Evolutionary conservation across 192 early-diverging fungal genomes (phyloP).

Genomic region (Coemansia umbellata): DNA sequence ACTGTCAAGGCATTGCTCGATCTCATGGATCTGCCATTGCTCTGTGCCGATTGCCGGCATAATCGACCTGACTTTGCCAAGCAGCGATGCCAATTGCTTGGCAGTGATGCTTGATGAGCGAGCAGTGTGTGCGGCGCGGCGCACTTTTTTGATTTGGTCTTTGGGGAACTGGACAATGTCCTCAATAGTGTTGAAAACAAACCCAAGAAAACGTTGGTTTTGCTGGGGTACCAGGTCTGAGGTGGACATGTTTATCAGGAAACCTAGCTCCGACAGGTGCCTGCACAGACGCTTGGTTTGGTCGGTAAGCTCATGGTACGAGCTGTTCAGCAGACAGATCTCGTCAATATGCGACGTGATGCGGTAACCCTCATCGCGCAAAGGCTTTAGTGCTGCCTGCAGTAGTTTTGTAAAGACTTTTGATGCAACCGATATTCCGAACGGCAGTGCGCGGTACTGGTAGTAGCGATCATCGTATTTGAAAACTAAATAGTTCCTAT

Average conservation of each 20-base stretch:
- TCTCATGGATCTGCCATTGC: conserved; percentile 22
- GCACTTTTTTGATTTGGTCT: conserved; percentile 49
- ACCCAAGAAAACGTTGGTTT: conserved; percentile 49
- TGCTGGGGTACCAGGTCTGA: conserved; percentile 49
- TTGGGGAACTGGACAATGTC: conserved; percentile 33
- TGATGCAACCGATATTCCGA: conserved; percentile 47
- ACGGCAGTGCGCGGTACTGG: conserved; percentile 47
- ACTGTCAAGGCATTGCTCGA: conserved; percentile 29
- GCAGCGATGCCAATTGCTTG: conserved; percentile 43
- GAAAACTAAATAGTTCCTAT: conserved; percentile 41
- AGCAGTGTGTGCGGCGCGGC: conserved; percentile 33
- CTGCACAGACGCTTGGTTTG: conserved; percentile 33
- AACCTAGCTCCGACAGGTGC: conserved; percentile 36
- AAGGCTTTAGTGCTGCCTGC: conserved; percentile 40
- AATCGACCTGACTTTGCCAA: conserved; percentile 43
- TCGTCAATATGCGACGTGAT: conserved; percentile 48
- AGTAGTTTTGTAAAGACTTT: conserved; percentile 41
- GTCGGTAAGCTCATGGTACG: conserved; percentile 18
- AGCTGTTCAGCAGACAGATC: conserved; percentile 35
- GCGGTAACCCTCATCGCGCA: conserved; percentile 36
- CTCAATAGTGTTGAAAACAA: conserved; percentile 47
- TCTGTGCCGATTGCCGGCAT: conserved; percentile 46
- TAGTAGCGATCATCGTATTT: conserved; percentile 44
- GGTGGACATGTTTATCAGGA: conserved; percentile 32
- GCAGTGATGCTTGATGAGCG: conserved; percentile 33